Evolutionary conservation across 2,329 filamentous ascomycete species (phyloP), one percentile per base, ranked within the genome.

Genomic region (Cryphonectria nitschkei): DNA sequence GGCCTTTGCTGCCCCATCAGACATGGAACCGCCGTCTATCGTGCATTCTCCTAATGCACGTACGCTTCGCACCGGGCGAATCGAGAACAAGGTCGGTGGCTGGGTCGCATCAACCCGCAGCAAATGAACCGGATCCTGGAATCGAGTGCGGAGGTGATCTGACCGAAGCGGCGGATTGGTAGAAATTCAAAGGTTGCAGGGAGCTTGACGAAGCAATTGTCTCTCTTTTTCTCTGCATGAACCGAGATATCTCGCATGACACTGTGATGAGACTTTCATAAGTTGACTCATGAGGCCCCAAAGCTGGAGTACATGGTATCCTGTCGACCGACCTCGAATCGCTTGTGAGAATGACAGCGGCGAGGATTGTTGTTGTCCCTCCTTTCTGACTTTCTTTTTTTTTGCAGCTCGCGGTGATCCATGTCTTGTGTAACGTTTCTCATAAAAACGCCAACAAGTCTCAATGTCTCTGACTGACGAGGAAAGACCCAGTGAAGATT

Each of bases 351-450:
- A n/a, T 39, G 58, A 39, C 34, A 39, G 6, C 22, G 19, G 29
- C 29, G 41, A 65, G 22, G 63, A n/a, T 11, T 32, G 13, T 50
- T 50, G 22, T 50, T n/a, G 6, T 19, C 19, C 7, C 22, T 16
- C 13, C 14, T 19, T 5, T 41, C 39, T 6, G 13, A 3, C 14
- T 43, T 43, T 6, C 41, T 14, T 41, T 41, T 34, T 34, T 14
- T 26, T 13, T 6, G 34, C 50, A 52, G 70, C 62, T 32, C 54
- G 67, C 41, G 54, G n/a, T 71, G 70, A 50, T 13, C n/a, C 70
- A 64, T 64, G 67, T 69, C 70, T 69, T 50, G 70, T 65, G 68
- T 64, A 46, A 72, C 70, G 67, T 72, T 67, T n/a, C 37, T 64
- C 54, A 67, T 39, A 63, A 67, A 63, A 52, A 67, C 41, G 34